Evolutionary conservation across 1,139 yeast genomes (phyloP).

Genomic region (Candida dubliniensis): DNA sequence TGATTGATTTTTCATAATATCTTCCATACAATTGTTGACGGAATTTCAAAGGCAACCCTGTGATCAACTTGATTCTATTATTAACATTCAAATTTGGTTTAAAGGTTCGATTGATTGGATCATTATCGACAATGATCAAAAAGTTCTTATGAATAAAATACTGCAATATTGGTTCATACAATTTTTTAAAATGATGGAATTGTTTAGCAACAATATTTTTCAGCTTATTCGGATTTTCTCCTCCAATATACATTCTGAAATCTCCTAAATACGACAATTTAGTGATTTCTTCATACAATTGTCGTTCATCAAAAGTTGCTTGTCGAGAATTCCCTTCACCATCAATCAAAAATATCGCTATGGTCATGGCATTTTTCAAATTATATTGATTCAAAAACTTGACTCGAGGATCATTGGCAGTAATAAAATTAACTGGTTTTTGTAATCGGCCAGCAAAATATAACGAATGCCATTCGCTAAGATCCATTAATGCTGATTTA

Average conservation of each 20-base stretch:
- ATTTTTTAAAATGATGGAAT: conserved; percentile 59
- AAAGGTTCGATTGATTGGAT: conserved; percentile 19
- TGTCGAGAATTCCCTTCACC: conserved; percentile 33
- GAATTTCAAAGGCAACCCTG: conserved; percentile 54
- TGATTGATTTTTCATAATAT: conserved; percentile 35
- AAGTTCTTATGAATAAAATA: conserved; percentile 24
- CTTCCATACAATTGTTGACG: conserved; percentile 43
- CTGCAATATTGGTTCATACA: conserved; percentile 65
- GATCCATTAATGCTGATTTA: conserved; percentile 60
- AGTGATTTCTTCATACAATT: conserved; percentile 76
- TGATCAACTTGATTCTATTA: conserved; percentile 30
- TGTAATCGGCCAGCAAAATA: conserved; percentile 93
- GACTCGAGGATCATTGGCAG: conserved; percentile 45
- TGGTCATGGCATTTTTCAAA: conserved; percentile 71
- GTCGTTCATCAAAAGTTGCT: conserved; percentile 37
- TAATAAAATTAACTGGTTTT: conserved; percentile 82
- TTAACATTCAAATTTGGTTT: conserved; percentile 19
- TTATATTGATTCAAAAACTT: conserved; percentile 73
- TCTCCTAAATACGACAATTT: conserved; percentile 88
- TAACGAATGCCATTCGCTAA: conserved; percentile 79
- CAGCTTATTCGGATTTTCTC: conserved; percentile 89
- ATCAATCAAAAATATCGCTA: conserved; percentile 58
- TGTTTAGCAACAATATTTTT: conserved; percentile 83
- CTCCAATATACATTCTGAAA: conserved; percentile 81
- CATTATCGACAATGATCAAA: conserved; percentile 18